A percentile compares a stretch with the other conserved stretches of the same genome.
phyloP scores from a whole-genome alignment of 768 basidiomycete species.

The Baorangia bicolor region DNA sequence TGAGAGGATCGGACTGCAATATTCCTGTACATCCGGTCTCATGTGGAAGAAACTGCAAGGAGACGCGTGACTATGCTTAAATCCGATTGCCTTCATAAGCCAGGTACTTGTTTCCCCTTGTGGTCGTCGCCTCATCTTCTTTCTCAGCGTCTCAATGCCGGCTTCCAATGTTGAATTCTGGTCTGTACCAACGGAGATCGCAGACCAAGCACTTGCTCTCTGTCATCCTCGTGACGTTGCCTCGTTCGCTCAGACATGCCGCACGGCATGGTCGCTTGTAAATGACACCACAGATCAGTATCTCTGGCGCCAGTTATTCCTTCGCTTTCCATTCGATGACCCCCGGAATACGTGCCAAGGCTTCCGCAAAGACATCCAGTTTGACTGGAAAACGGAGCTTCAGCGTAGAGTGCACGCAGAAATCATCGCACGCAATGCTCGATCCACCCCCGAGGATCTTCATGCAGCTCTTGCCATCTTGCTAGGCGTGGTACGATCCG shows the following conservation, averaged over 20 bases:
- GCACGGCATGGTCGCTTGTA: constrained; percentile 46
- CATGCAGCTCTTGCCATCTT: constrained; percentile 40
- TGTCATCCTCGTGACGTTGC: constrained; percentile 59
- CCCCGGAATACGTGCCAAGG: constrained; percentile 40
- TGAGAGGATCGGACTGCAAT: background rate
- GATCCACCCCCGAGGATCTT: constrained; percentile 27
- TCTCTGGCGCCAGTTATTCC: constrained; percentile 70
- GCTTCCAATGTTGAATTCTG: constrained; percentile 12
- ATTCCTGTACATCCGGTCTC: background rate
- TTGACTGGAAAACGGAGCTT: constrained; percentile 40
- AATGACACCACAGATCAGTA: constrained; percentile 51
- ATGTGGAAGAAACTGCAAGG: constrained; percentile 2
- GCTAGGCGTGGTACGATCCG: constrained; percentile 39
- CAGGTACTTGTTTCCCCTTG: background rate
- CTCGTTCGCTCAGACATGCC: constrained; percentile 57
- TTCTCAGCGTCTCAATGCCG: constrained; percentile 4
- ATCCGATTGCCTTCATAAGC: background rate
- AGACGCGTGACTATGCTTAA: background rate
- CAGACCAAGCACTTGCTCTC: constrained; percentile 54
- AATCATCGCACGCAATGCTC: constrained; percentile 20
- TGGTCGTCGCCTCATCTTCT: background rate
- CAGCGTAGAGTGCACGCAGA: constrained; percentile 44
- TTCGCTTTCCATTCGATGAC: constrained; percentile 60
- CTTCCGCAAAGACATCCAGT: constrained; percentile 9
- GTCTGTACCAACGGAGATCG: constrained; percentile 49